These are phyloP conservation scores for Talaromyces proteolyticus DNA, from an alignment of 495 filamentous ascomycete species.

Conservation along the genomic window DNA sequence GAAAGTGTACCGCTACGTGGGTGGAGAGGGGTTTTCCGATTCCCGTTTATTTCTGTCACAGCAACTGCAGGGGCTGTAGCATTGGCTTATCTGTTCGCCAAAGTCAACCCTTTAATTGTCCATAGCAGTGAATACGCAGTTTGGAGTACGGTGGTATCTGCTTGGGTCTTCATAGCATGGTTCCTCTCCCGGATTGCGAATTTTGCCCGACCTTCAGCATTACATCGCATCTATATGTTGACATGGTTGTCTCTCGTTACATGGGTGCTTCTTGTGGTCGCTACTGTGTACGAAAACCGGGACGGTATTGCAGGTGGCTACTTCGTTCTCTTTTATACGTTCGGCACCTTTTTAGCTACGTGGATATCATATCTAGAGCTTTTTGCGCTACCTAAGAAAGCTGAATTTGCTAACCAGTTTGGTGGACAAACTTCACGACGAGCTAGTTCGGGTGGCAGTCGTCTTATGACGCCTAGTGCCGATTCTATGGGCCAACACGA, in stretches of 20 bases:
- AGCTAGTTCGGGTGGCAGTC: slow-evolving; percentile 37
- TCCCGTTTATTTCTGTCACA: slow-evolving; percentile 67
- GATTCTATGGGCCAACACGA: slow-evolving; percentile 35
- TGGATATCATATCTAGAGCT: slow-evolving; percentile 72
- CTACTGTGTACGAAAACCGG: slow-evolving; percentile 68
- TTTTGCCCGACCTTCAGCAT: slow-evolving; percentile 76
- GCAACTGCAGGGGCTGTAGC: slow-evolving; percentile 66
- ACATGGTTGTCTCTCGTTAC: slow-evolving; percentile 76
- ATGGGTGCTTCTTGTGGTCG: slow-evolving; percentile 66
- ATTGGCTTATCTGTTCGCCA: slow-evolving; percentile 67
- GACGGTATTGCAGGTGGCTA: slow-evolving; percentile 72
- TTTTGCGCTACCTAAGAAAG: slow-evolving; percentile 68
- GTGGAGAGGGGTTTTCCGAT: slow-evolving; percentile 76
- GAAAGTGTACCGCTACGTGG: slow-evolving; percentile 63
- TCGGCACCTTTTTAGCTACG: slow-evolving; percentile 66
- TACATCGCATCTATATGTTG: slow-evolving; percentile 73
- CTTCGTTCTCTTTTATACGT: slow-evolving; percentile 74
- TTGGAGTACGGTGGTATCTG: slow-evolving; percentile 77
- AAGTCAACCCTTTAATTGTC: slow-evolving; percentile 80
- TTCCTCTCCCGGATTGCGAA: slow-evolving; percentile 77
- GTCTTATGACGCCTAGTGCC: slow-evolving; percentile 21
- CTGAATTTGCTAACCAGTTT: slow-evolving; percentile 45
- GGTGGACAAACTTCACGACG: slow-evolving; percentile 26
- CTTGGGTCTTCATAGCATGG: slow-evolving; percentile 80
- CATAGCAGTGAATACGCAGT: slow-evolving; percentile 84